These are phyloP conservation scores for Xylariaceae sp. DNA, from an alignment of 2,329 filamentous ascomycete species.

Conservation along the genomic window DNA sequence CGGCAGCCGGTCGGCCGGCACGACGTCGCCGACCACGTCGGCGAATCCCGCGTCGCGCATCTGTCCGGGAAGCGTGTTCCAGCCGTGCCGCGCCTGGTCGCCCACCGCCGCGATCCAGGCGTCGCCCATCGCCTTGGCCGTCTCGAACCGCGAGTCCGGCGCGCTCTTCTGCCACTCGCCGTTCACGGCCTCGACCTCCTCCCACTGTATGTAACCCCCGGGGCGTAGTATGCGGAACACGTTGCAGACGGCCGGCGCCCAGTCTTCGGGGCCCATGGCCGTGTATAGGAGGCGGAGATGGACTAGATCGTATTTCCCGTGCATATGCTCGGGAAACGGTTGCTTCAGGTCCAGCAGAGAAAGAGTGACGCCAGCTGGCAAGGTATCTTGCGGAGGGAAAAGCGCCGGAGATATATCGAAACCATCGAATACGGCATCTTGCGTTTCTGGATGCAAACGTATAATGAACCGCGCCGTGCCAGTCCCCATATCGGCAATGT, in stretches of 20 bases:
- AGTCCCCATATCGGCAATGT: conserved; percentile 9
- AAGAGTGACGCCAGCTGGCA: conserved; percentile 3
- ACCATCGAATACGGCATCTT: conserved; percentile 6
- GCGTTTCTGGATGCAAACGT: conserved; percentile 2
- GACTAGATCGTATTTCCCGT: conserved; percentile 9
- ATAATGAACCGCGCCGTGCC: conserved; percentile 8
- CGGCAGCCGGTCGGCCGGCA: conserved; percentile 7
- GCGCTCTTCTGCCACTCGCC: conserved; percentile 1
- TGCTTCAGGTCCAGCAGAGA: conserved; percentile 6
- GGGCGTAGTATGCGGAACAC: conserved; percentile 6
- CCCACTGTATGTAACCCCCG: conserved; percentile 12
- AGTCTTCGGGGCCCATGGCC: conserved; percentile 9
- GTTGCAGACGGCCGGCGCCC: conserved; percentile 6
- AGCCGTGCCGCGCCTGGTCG: conserved; percentile 7
- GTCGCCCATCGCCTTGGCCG: neutral
- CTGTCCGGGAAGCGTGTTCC: conserved; percentile 4
- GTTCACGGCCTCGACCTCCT: conserved; percentile 6
- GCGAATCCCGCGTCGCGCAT: conserved; percentile 5
- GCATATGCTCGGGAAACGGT: conserved; percentile 7
- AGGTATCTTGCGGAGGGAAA: conserved; percentile 2
- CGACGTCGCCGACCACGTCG: conserved; percentile 1
- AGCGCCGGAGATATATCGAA: conserved; percentile 8
- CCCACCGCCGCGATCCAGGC: conserved; percentile 1
- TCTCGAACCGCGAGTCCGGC: conserved; percentile 1
- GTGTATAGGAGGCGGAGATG: conserved; percentile 9